Conservation (phyloP, 768 basidiomycete species). For the Russula emetica region DNA sequence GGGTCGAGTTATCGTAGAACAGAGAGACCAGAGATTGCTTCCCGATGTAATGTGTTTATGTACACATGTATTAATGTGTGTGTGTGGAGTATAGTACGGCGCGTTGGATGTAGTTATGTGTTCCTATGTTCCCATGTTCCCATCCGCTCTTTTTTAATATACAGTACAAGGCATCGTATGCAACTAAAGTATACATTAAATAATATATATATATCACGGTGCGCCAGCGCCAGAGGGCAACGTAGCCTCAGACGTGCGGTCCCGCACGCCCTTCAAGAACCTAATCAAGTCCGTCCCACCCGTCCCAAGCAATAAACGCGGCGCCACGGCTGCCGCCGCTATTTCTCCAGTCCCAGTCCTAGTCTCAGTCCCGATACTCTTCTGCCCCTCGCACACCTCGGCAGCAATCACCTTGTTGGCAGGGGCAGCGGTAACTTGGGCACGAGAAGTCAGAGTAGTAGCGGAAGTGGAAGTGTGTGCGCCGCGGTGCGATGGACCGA, state of each 20-base stretch:
- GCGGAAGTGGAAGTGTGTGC: slow-evolving; percentile 7
- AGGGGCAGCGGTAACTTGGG: no score
- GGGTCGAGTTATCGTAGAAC: neutral
- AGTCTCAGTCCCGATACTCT: slow-evolving; percentile 18
- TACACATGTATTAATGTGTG: no score
- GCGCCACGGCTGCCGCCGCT: neutral
- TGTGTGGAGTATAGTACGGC: neutral
- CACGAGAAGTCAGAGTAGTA: neutral
- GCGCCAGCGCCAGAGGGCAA: slow-evolving; percentile 20
- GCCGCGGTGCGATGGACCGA: slow-evolving; percentile 43
- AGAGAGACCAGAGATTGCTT: neutral
- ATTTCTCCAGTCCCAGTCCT: slow-evolving; percentile 22
- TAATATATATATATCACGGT: neutral
- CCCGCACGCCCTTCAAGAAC: slow-evolving; percentile 55
- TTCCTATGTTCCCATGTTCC: neutral
- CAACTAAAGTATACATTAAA: neutral
- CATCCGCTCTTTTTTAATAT: neutral
- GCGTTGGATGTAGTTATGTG: no score
- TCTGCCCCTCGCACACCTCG: neutral
- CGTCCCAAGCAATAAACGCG: slow-evolving; percentile 43
- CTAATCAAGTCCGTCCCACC: slow-evolving; percentile 54
- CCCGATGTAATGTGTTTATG: no score
- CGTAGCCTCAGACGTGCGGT: slow-evolving; percentile 42
- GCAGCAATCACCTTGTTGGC: neutral
- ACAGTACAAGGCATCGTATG: neutral